These are phyloP conservation scores for Nemania abortiva DNA, from an alignment of 2,329 filamentous ascomycete genomes.

Conservation along the genomic window DNA sequence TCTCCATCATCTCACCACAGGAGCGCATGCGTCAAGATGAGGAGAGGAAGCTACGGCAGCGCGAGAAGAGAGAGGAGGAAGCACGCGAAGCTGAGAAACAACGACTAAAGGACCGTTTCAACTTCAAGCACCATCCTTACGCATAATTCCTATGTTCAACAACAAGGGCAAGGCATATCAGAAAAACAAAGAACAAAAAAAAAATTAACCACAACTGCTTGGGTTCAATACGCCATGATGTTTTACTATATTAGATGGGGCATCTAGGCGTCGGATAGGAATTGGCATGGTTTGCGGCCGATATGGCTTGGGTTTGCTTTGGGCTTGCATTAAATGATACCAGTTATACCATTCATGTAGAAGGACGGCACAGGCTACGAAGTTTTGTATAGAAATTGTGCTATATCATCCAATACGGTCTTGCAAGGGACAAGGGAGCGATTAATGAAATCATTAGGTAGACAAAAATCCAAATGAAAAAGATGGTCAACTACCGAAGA, in stretches of 20 bases:
- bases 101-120: slow-evolving; percentile 58
- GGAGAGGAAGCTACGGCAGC: slow-evolving; percentile 46
- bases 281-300: slow-evolving; percentile 19
- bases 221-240: slow-evolving; percentile 13
- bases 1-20: slow-evolving; percentile 49
- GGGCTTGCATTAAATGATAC: slow-evolving; percentile 39
- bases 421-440: slow-evolving; percentile 13
- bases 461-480: slow-evolving; percentile 11
- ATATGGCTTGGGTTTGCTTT: slow-evolving; percentile 24
- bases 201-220: background rate
- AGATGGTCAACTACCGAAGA: background rate
- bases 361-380: slow-evolving; percentile 19
- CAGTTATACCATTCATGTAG: slow-evolving; percentile 36
- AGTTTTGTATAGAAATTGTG: slow-evolving; percentile 32
- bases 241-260: slow-evolving; percentile 31
- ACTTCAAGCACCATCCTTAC: slow-evolving; percentile 18
- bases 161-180: background rate
- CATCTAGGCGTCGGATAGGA: slow-evolving; percentile 17
- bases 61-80: slow-evolving; percentile 45
- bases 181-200: slow-evolving; percentile 19
- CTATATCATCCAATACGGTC: slow-evolving; percentile 12
- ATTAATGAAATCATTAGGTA: slow-evolving; percentile 26
- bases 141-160: slow-evolving; percentile 13
- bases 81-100: slow-evolving; percentile 52
- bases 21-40: slow-evolving; percentile 31